Evolutionary conservation across 2,329 filamentous ascomycete species (phyloP), one percentile per base, ranked within the genome.

Genomic region (Cladosporium colombiae): DNA sequence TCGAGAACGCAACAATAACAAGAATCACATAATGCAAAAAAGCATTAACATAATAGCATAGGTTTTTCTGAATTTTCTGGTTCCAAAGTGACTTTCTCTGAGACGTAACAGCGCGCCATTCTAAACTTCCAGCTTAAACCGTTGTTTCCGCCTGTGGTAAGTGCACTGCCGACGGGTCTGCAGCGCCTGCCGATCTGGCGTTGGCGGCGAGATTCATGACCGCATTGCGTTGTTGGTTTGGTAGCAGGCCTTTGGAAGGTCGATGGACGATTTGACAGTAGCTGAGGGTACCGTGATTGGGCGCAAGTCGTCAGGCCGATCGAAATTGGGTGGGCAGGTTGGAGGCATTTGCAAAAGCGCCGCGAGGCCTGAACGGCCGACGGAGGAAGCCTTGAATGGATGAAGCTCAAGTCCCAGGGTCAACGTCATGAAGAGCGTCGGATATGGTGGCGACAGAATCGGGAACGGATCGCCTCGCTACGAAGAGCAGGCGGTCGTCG

Each of bases 321-420:
- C 23, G 29, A 57, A 21, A 21, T 37, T 40, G 33, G 53, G 33
- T 33, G 10, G 46, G 21, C 21, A 25, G 59, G 29, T 49, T 25
- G 2, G n/a, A 52, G 29, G 29, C 44, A 40, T 50, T 5, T n/a
- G 27, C 21, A n/a, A 18, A 37, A 25, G 44, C 11, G 18, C 44
- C 46, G 29, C 27, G 31, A 52, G 44, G 11, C n/a, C 10, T 52
- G n/a, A 3, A 11, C 27, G 58, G 58, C 58, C 27, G 40, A 31
- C 25, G 40, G 40, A 50, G 46, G 18, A 35, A 53, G 44, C 27
- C 40, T 52, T 31, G 46, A 21, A 62, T 52, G 59, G 59, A 62
- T 53, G 46, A 37, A 52, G 59, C 59, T 62, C 44, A 33, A 62
- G 46, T 37, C 56, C 56, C 37, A 59, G 33, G 29, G 46, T 46